These are phyloP conservation scores for Paraurostyla sp. DNA, from an alignment of 73 alveolate genomes.

Conservation along the genomic window DNA sequence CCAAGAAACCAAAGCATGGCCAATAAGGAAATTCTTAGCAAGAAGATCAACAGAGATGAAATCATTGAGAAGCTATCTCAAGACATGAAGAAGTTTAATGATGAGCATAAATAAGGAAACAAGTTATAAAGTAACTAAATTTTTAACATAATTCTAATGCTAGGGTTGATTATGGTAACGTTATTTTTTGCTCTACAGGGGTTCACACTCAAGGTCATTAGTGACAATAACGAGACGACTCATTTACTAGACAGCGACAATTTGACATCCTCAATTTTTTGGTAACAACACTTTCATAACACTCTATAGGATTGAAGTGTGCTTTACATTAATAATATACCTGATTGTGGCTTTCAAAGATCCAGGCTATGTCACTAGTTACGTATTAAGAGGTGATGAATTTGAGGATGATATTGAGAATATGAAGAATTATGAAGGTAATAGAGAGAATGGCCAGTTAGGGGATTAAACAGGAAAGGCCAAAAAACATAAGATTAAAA, in stretches of 20 bases:
- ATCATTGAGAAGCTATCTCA: slow-evolving; percentile 32
- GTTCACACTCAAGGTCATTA: not conserved
- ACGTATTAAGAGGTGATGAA: not conserved
- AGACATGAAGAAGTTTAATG: slow-evolving; percentile 34
- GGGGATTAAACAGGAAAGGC: not conserved
- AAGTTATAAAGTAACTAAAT: not conserved
- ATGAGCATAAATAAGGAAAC: slow-evolving; percentile 25
- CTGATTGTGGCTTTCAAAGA: slow-evolving; percentile 37
- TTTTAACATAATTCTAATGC: not conserved
- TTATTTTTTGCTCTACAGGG: not conserved
- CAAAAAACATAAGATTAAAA: not conserved
- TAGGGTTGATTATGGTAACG: slow-evolving; percentile 20
- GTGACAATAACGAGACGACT: not conserved
- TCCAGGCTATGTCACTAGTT: slow-evolving; percentile 55
- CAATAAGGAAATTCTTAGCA: too few relatives aligned
- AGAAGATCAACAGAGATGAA: slow-evolving; percentile 36
- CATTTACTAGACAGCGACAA: not conserved
- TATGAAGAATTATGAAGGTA: not conserved
- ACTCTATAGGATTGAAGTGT: not conserved
- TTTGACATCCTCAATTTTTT: not conserved
- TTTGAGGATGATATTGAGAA: slow-evolving; percentile 1
- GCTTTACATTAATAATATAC: not conserved
- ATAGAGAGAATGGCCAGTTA: not conserved
- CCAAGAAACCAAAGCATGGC: too few relatives aligned
- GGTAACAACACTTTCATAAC: slow-evolving; percentile 14